Evolutionary conservation across 805 yeast species (phyloP).

Genomic region (Ogataea salicorniae): DNA sequence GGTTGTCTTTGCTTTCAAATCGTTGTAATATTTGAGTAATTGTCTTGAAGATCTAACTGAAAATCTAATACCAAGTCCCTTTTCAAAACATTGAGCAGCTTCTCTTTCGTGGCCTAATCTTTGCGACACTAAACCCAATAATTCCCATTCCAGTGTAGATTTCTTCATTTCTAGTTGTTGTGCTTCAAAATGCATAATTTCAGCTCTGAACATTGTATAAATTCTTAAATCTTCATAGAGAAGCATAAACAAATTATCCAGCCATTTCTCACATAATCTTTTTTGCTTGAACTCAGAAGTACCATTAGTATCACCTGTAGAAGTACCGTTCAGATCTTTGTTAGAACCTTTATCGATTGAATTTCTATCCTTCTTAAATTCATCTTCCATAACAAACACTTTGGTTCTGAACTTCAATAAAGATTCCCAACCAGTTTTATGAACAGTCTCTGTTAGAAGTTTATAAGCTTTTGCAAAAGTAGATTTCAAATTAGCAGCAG

Average conservation of each 20-base stretch:
- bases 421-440: slow-evolving; percentile 69
- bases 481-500: slow-evolving; percentile 62
- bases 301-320: slow-evolving; percentile 5
- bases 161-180: slow-evolving; percentile 78
- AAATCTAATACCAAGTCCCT: slow-evolving; percentile 68
- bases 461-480: slow-evolving; percentile 55
- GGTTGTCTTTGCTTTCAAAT: slow-evolving; percentile 37
- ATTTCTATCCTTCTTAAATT: slow-evolving; percentile 38
- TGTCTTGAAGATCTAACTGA: slow-evolving; percentile 76
- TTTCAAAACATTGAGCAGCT: slow-evolving; percentile 78
- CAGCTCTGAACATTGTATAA: slow-evolving; percentile 92
- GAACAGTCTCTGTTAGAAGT: slow-evolving; percentile 58
- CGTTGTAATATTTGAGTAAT: slow-evolving; percentile 58
- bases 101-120: slow-evolving; percentile 83
- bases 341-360: slow-evolving; percentile 10
- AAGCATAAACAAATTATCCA: slow-evolving; percentile 64
- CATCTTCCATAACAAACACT: slow-evolving; percentile 67
- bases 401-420: slow-evolving; percentile 53
- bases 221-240: slow-evolving; percentile 70
- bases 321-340: slow-evolving; percentile 1
- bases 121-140: slow-evolving; percentile 78
- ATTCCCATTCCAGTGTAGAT: slow-evolving; percentile 86
- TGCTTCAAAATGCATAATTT: slow-evolving; percentile 80
- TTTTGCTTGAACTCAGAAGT: slow-evolving; percentile 50
- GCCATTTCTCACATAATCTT: slow-evolving; percentile 69